A percentile compares a stretch with the other conserved stretches of the same genome.
phyloP scores from a whole-genome alignment of 148 eudicot species.

The Oxyria digyna region DNA sequence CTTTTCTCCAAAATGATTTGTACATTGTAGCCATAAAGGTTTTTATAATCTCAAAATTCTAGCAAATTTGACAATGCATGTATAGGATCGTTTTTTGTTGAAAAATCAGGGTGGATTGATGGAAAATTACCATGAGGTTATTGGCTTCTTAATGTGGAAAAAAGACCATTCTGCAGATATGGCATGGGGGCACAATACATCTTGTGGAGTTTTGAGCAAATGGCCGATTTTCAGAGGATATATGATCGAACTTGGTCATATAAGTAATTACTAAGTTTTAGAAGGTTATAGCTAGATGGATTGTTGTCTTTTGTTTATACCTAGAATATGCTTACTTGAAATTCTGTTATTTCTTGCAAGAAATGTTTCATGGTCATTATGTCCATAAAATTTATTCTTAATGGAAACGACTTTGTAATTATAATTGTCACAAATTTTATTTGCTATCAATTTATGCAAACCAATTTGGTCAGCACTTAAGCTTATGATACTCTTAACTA shows the following conservation, averaged over 20 bases:
- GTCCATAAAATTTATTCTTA: background rate
- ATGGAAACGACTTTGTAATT: background rate
- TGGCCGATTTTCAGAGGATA: background rate
- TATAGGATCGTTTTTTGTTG: background rate
- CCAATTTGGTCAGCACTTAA: background rate
- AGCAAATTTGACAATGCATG: background rate
- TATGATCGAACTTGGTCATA: background rate
- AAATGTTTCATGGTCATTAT: background rate
- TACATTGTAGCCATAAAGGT: background rate
- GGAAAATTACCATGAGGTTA: background rate
- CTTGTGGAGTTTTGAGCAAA: background rate
- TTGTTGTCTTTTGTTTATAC: background rate
- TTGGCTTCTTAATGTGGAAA: background rate
- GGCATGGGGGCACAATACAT: background rate
- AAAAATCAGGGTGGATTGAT: background rate
- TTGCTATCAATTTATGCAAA: background rate
- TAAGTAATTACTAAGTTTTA: background rate
- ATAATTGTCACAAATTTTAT: background rate
- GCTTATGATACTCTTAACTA: too few species aligned
- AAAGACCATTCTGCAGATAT: background rate
- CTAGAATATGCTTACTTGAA: background rate
- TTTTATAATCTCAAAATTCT: background rate
- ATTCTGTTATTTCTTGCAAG: background rate
- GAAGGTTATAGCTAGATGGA: background rate
- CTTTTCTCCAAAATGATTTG: background rate